Evolutionary conservation across 192 early-diverging fungal genomes (phyloP).

Genomic region (Borealophlyctis nickersoniae): DNA sequence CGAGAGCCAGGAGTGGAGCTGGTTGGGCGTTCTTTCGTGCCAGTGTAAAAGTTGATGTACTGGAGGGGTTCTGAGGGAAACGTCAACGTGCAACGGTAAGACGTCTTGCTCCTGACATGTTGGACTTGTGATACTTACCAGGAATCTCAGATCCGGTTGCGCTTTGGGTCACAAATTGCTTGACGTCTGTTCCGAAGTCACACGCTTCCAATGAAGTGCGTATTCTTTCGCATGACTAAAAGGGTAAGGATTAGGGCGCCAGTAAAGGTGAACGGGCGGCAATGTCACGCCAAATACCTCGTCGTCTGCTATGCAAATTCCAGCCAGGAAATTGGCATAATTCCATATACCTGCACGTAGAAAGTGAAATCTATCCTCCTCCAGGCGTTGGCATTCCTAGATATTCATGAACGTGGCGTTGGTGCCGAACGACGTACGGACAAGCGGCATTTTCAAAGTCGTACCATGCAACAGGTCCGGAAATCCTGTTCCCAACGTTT

Average conservation of each 20-base stretch:
- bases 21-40: slow-evolving; percentile 21
- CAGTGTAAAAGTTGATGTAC: slow-evolving; percentile 45
- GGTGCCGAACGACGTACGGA: not conserved
- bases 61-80: slow-evolving; percentile 29
- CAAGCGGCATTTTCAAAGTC: not conserved
- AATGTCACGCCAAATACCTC: slow-evolving; percentile 31
- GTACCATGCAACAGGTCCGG: slow-evolving; percentile 35
- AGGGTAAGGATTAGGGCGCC: not conserved
- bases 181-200: slow-evolving; percentile 45
- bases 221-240: slow-evolving; percentile 44
- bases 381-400: slow-evolving; percentile 50
- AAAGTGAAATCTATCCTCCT: slow-evolving; percentile 52
- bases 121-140: slow-evolving; percentile 19
- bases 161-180: slow-evolving; percentile 34
- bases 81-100: not conserved
- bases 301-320: slow-evolving; percentile 55
- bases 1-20: too few relatives aligned
- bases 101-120: not conserved
- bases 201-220: slow-evolving; percentile 47
- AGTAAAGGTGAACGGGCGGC: not conserved
- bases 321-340: slow-evolving; percentile 51
- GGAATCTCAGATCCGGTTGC: slow-evolving; percentile 43
- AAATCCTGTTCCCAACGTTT: slow-evolving; percentile 46
- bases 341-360: slow-evolving; percentile 48
- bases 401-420: not conserved